phyloP scores from a whole-genome alignment of 192 early-diverging fungal genomes.

The Coemansia sp. region DNA sequence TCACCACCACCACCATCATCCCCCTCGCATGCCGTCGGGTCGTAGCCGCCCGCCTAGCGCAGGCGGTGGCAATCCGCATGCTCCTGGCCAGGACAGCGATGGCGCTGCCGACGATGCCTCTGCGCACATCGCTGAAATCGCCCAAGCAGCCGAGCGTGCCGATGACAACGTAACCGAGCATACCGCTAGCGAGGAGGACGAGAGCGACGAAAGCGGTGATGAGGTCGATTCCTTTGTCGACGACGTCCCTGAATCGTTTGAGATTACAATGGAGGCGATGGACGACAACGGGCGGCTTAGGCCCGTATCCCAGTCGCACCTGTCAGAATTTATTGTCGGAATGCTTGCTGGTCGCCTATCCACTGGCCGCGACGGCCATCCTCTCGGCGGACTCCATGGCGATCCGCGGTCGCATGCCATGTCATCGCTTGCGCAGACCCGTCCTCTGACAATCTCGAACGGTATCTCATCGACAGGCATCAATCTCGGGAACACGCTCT shows the following conservation, averaged over 20 bases:
- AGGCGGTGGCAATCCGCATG: conserved; percentile 7
- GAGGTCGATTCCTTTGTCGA: conserved; percentile 33
- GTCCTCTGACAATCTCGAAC: conserved; percentile 26
- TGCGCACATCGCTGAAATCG: neutral
- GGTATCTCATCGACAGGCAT: conserved; percentile 15
- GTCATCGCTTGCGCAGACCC: conserved; percentile 11
- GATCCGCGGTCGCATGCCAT: conserved; percentile 10
- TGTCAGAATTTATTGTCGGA: conserved; percentile 34
- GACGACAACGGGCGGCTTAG: conserved; percentile 19
- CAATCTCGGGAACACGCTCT: conserved; percentile 3
- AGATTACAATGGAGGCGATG: conserved; percentile 49
- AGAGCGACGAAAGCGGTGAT: conserved; percentile 30
- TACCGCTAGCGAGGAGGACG: conserved; percentile 15
- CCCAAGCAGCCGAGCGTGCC: conserved; percentile 13
- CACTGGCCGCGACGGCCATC: conserved; percentile 6
- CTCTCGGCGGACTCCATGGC: conserved; percentile 3
- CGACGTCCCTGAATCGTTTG: conserved; percentile 30
- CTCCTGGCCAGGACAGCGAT: neutral
- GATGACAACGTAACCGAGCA: conserved; percentile 11
- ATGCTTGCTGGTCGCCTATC: conserved; percentile 22
- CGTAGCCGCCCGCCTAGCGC: conserved; percentile 25
- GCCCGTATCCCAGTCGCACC: conserved; percentile 1
- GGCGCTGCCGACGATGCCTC: neutral
- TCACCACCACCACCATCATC: conserved; percentile 13
- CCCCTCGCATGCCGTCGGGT: neutral